Evolutionary conservation across 2,329 filamentous ascomycete genomes (phyloP).

Genomic region (Ambrosiella cleistominuta): DNA sequence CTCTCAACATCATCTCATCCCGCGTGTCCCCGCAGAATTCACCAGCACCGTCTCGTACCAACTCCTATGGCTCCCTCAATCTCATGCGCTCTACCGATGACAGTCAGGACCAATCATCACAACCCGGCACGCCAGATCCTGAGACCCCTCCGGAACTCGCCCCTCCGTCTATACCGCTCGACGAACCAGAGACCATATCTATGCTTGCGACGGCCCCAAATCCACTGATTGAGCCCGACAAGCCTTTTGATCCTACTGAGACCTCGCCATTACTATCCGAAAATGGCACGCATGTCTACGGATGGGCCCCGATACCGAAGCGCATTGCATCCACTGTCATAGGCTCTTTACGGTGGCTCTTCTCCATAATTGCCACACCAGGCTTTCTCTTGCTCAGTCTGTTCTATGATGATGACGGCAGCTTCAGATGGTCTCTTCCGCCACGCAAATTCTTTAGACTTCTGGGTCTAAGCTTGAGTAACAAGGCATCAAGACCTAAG

Average conservation of each 20-base stretch:
- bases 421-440: conserved; percentile 62
- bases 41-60: conserved; percentile 39
- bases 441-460: conserved; percentile 42
- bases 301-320: conserved; percentile 44
- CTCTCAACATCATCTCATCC: conserved; percentile 80
- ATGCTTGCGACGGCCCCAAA: conserved; percentile 14
- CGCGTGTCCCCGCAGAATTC: conserved; percentile 51
- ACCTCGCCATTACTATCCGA: conserved; percentile 41
- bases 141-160: neutral
- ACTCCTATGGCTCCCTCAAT: conserved; percentile 37
- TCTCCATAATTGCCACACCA: conserved; percentile 63
- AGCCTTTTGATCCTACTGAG: conserved; percentile 28
- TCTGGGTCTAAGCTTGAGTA: conserved; percentile 1
- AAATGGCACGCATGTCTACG: conserved; percentile 16
- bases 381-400: conserved; percentile 67
- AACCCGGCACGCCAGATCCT: conserved; percentile 21
- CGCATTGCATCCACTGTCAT: conserved; percentile 56
- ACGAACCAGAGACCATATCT: conserved; percentile 9
- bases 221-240: conserved; percentile 19
- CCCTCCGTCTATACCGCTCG: conserved; percentile 20
- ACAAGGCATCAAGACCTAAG: neutral
- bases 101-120: conserved; percentile 19
- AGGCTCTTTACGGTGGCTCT: conserved; percentile 58
- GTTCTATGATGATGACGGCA: conserved; percentile 65
- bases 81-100: conserved; percentile 23